These are phyloP conservation scores for Cicer arietinum DNA, from an alignment of 306 rosid species.

Conservation along the genomic window DNA sequence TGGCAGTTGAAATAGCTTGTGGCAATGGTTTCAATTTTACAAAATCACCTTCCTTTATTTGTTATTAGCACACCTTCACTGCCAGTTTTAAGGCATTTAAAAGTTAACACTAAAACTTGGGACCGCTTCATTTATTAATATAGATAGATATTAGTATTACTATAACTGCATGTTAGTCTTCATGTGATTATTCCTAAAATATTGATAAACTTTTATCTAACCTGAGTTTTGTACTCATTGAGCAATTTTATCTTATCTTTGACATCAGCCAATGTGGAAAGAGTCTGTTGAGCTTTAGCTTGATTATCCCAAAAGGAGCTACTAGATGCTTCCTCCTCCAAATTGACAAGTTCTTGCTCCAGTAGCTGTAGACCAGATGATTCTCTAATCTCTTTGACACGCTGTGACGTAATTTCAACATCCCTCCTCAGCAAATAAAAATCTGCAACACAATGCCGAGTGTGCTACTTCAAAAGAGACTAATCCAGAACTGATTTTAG, in stretches of 20 bases:
- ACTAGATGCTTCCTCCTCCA: slow-evolving; percentile 79
- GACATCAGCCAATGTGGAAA: slow-evolving; percentile 71
- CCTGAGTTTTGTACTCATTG: slow-evolving; percentile 77
- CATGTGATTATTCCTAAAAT: not conserved
- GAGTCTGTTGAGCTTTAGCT: slow-evolving; percentile 81
- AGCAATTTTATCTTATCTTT: slow-evolving; percentile 85
- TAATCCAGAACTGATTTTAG: slow-evolving; percentile 29
- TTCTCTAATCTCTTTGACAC: slow-evolving; percentile 75
- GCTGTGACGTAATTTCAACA: slow-evolving; percentile 68
- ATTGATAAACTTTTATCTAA: slow-evolving; percentile 38
- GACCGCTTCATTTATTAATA: not conserved
- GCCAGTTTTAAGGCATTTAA: not conserved
- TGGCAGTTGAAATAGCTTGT: slow-evolving; percentile 2
- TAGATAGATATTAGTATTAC: not conserved
- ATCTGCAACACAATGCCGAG: slow-evolving; percentile 59
- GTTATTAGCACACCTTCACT: not conserved
- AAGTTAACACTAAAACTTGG: slow-evolving; percentile 4
- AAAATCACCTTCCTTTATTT: not conserved
- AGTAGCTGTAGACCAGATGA: slow-evolving; percentile 69
- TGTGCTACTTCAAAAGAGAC: slow-evolving; percentile 18
- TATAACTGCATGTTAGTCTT: slow-evolving; percentile 4
- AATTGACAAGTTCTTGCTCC: slow-evolving; percentile 66
- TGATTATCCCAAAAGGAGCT: slow-evolving; percentile 84
- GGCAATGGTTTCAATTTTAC: slow-evolving; percentile 27
- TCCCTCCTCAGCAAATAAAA: slow-evolving; percentile 80